These are phyloP conservation scores for Candida mesenterica DNA, from an alignment of 1,139 yeast genomes.

Conservation along the genomic window DNA sequence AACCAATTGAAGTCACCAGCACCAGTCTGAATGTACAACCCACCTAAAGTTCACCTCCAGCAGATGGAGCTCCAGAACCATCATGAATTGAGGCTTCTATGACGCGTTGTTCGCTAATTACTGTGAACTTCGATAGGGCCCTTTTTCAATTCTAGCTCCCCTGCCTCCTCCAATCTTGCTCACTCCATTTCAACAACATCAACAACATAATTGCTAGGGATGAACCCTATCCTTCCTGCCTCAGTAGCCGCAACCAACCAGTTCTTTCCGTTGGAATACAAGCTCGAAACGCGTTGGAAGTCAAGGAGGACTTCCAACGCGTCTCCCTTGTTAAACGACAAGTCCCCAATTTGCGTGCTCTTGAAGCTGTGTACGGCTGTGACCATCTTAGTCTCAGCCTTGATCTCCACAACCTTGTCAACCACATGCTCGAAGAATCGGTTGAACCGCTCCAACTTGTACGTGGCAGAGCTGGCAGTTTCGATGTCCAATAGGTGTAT, in stretches of 20 bases:
- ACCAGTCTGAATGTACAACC: too few relatives aligned
- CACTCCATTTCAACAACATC: too few relatives aligned
- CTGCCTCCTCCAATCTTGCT: too few relatives aligned
- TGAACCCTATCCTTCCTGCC: slow-evolving; percentile 37
- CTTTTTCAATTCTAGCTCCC: too few relatives aligned
- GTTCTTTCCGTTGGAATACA: slow-evolving; percentile 21
- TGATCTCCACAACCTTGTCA: slow-evolving; percentile 2
- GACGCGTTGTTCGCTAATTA: too few relatives aligned
- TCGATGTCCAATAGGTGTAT: slow-evolving; percentile 11
- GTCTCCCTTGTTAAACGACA: slow-evolving; percentile 39
- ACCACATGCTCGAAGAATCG: slow-evolving; percentile 22
- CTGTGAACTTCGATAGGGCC: too few relatives aligned
- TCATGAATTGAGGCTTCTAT: too few relatives aligned
- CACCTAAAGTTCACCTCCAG: too few relatives aligned
- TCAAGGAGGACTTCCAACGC: slow-evolving; percentile 33
- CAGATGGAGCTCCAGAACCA: too few relatives aligned
- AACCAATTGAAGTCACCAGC: too few relatives aligned
- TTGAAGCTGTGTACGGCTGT: slow-evolving; percentile 30
- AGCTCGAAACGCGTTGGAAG: slow-evolving; percentile 27
- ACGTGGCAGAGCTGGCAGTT: slow-evolving; percentile 20
- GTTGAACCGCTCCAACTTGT: slow-evolving; percentile 26
- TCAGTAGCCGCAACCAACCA: slow-evolving; percentile 37
- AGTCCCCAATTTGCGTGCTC: slow-evolving; percentile 40
- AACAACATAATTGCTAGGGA: slow-evolving; percentile 24
- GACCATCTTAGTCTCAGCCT: slow-evolving; percentile 12